Conservation (phyloP, 495 filamentous ascomycete genomes). For the Hypoxylon cercidicola region DNA sequence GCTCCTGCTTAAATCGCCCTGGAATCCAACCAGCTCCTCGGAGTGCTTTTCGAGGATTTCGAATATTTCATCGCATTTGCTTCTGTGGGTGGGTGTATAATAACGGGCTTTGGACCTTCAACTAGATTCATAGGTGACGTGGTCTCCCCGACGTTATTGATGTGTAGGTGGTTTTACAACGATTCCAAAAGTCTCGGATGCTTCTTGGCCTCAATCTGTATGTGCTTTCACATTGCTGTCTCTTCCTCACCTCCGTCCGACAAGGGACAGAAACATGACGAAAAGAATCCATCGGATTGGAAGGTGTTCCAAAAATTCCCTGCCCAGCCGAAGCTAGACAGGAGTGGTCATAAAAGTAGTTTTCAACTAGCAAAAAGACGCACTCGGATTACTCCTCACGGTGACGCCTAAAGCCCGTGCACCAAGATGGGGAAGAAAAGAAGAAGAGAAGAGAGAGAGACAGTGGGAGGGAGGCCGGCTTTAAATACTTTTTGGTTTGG, state of each 20-base stretch:
- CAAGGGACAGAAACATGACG: conserved; percentile 23
- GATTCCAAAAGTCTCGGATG: not conserved
- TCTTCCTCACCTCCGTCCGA: conserved; percentile 31
- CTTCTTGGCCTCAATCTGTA: not conserved
- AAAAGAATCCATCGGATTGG: conserved; percentile 2
- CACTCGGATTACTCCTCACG: conserved; percentile 43
- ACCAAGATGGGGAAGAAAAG: not conserved
- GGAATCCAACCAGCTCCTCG: not conserved
- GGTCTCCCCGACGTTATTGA: not conserved
- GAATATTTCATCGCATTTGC: no score
- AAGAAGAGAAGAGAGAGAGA: conserved; percentile 8
- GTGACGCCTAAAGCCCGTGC: conserved; percentile 42
- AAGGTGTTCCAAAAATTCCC: conserved; percentile 46
- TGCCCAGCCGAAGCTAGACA: conserved; percentile 37
- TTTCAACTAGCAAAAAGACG: conserved; percentile 52
- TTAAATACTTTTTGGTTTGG: conserved; percentile 4
- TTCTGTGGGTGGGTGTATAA: not conserved
- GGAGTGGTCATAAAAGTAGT: conserved; percentile 47
- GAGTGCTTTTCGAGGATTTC: no score
- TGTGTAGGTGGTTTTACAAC: not conserved
- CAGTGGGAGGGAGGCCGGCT: not conserved
- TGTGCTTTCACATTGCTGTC: no score
- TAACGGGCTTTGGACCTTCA: not conserved
- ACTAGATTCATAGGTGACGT: not conserved
- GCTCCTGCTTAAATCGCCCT: no score